Evolutionary conservation across 306 rosid species (phyloP).

Genomic region (Lathyrus aphaca): DNA sequence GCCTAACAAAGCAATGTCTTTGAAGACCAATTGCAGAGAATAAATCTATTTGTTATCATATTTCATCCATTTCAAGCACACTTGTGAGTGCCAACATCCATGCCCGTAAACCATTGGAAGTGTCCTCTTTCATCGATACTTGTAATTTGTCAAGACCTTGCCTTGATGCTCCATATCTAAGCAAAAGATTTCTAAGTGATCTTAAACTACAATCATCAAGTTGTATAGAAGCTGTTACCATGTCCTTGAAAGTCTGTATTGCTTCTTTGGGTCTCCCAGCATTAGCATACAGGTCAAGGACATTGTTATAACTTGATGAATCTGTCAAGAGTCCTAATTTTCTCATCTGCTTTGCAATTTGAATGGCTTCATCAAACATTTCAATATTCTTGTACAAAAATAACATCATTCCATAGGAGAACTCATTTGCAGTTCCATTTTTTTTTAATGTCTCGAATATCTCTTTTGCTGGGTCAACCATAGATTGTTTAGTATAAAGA

Average conservation of each 20-base stretch:
- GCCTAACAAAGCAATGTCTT: not conserved
- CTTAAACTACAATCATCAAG: conserved; percentile 64
- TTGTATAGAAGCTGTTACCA: conserved; percentile 55
- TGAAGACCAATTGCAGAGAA: conserved; percentile 21
- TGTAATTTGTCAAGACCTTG: conserved; percentile 70
- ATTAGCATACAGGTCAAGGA: conserved; percentile 65
- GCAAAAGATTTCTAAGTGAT: conserved; percentile 68
- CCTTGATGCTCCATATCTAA: conserved; percentile 79
- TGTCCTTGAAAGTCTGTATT: conserved; percentile 57
- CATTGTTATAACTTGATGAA: conserved; percentile 70
- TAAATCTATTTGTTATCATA: conserved; percentile 45
- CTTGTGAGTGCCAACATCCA: conserved; percentile 77
- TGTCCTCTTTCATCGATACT: conserved; percentile 54
- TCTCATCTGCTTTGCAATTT: conserved; percentile 73
- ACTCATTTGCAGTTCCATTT: conserved; percentile 74
- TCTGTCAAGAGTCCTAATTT: conserved; percentile 58
- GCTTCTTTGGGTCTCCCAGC: conserved; percentile 80
- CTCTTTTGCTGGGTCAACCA: conserved; percentile 74
- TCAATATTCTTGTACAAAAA: conserved; percentile 77
- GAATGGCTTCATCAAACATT: conserved; percentile 66
- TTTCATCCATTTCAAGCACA: conserved; percentile 57
- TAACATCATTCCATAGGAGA: conserved; percentile 83
- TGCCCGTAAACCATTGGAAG: conserved; percentile 57
- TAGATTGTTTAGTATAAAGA: conserved; percentile 68
- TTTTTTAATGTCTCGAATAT: conserved; percentile 66